A percentile compares a stretch with the other conserved stretches of the same genome.
Evolutionary conservation across 1,284 basidiomycete species (phyloP).

Genomic region (Trichosporon coremiiforme): DNA sequence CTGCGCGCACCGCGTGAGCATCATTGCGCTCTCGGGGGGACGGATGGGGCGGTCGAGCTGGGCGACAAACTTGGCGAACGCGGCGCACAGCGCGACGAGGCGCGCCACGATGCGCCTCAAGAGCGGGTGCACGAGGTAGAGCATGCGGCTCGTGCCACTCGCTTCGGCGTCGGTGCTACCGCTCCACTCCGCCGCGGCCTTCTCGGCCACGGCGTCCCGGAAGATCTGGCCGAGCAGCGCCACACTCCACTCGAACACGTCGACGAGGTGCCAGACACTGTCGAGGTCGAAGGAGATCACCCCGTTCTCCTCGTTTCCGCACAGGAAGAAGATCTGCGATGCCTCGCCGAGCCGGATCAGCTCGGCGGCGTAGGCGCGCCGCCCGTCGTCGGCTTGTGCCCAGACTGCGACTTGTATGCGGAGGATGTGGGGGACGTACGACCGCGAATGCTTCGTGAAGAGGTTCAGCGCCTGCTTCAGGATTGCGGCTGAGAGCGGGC

Average conservation of each 20-base stretch:
- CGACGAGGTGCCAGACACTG: conserved; percentile 45
- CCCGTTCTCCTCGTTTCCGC: conserved; percentile 33
- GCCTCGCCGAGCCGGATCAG: conserved; percentile 43
- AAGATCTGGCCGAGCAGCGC: conserved; percentile 34
- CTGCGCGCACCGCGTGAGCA: conserved; percentile 33
- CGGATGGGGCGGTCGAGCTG: conserved; percentile 43
- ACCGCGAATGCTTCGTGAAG: conserved; percentile 30
- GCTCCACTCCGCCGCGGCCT: conserved; percentile 37
- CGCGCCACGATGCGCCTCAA: conserved; percentile 34
- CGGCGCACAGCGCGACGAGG: conserved; percentile 38
- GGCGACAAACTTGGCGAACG: conserved; percentile 36
- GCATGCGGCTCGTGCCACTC: conserved; percentile 19
- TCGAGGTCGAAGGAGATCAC: conserved; percentile 43
- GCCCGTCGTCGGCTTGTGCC: conserved; percentile 36
- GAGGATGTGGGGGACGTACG: conserved; percentile 33
- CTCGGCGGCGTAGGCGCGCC: conserved; percentile 36
- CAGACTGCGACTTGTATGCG: conserved; percentile 44
- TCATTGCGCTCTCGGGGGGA: conserved; percentile 33
- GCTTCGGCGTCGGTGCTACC: conserved; percentile 3
- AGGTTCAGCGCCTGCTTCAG: conserved; percentile 28
- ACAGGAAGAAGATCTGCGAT: conserved; percentile 38
- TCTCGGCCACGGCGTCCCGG: conserved; percentile 38
- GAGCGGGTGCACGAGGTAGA: conserved; percentile 41
- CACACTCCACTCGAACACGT: conserved; percentile 45
- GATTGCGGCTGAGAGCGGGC: conserved; percentile 30